phyloP scores from a whole-genome alignment of 1,284 basidiomycete genomes.

The Coniferiporia sulphurascens region DNA sequence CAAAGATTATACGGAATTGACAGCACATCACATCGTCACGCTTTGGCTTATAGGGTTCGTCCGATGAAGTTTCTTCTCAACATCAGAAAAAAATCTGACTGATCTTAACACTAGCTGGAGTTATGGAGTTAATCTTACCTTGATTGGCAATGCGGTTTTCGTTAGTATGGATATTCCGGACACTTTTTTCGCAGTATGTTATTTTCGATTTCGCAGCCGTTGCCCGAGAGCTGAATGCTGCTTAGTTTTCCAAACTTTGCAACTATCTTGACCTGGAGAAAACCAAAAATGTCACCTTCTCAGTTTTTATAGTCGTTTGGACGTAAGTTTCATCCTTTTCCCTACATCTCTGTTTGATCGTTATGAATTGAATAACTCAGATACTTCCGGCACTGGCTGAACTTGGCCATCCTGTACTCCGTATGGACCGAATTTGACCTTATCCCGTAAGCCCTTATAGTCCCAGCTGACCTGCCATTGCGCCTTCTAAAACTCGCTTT shows the following conservation, averaged over 20 bases:
- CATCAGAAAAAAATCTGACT: neutral
- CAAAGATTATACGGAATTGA: conserved; percentile 86
- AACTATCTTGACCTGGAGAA: conserved; percentile 77
- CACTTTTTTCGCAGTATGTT: conserved; percentile 61
- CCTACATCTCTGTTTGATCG: conserved; percentile 3
- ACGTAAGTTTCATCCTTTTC: conserved; percentile 49
- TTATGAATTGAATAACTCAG: conserved; percentile 35
- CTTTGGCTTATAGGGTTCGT: conserved; percentile 87
- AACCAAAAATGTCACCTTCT: conserved; percentile 64
- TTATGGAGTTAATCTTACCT: conserved; percentile 77
- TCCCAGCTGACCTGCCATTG: conserved; percentile 1
- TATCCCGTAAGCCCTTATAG: conserved; percentile 59
- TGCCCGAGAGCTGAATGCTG: too few relatives aligned
- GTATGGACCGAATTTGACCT: conserved; percentile 80
- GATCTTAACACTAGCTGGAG: conserved; percentile 62
- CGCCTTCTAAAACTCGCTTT: neutral
- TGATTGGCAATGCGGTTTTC: conserved; percentile 90
- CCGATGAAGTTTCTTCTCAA: conserved; percentile 7
- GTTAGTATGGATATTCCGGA: conserved; percentile 98
- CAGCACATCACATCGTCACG: conserved; percentile 88
- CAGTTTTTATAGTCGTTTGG: conserved; percentile 73
- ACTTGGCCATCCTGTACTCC: conserved; percentile 82
- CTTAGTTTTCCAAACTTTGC: conserved; percentile 75
- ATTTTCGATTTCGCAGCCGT: neutral
- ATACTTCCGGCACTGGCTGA: conserved; percentile 95